These are phyloP conservation scores for Manihot esculenta DNA, from an alignment of 441 rosid species.

Conservation along the genomic window DNA sequence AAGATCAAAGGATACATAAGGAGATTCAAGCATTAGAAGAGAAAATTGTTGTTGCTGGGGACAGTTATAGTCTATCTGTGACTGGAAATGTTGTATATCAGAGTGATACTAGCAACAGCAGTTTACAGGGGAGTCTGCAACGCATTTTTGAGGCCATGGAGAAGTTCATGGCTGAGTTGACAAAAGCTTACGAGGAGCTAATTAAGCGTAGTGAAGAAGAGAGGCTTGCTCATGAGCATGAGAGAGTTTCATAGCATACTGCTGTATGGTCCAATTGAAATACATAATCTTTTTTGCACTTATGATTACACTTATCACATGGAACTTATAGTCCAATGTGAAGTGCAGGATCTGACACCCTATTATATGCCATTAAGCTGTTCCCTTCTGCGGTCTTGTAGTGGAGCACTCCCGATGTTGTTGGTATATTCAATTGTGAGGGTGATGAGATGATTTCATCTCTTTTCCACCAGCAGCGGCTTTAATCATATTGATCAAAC, in stretches of 20 bases:
- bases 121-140: conserved; percentile 70
- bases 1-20: conserved; percentile 82
- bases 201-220: conserved; percentile 74
- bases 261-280: conserved; percentile 9
- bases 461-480: neutral
- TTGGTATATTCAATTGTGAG: neutral
- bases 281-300: neutral
- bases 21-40: conserved; percentile 83
- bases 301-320: neutral
- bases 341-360: conserved; percentile 7
- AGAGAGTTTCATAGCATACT: conserved; percentile 40
- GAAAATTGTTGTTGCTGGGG: conserved; percentile 58
- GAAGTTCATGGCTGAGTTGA: conserved; percentile 60
- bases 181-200: conserved; percentile 77
- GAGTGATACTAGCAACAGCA: conserved; percentile 62
- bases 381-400: neutral
- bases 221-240: conserved; percentile 40
- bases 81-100: conserved; percentile 58
- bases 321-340: conserved; percentile 14
- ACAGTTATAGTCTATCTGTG: conserved; percentile 37
- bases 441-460: conserved; percentile 11
- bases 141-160: conserved; percentile 87
- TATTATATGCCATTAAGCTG: conserved; percentile 4
- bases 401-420: conserved; percentile 3
- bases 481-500: neutral